Percentiles rank a stretch among this genome's conserved stretches.
Conservation (phyloP, 164 flowering plant species). For the Echeveria elegans region DNA sequence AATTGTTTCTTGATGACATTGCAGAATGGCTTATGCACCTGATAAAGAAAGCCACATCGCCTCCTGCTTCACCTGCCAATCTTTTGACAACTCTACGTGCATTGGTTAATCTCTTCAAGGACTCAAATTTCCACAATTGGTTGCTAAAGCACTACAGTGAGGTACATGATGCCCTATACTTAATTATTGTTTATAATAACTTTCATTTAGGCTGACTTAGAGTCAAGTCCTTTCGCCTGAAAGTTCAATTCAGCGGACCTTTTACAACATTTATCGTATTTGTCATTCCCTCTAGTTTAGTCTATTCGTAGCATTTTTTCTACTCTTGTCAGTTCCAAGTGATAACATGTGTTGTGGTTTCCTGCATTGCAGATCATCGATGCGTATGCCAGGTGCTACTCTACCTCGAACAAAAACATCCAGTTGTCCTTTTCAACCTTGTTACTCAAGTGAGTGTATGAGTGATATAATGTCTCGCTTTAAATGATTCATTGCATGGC, state of each 20-base stretch:
- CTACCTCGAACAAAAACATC: slow-evolving; percentile 71
- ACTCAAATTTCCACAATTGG: slow-evolving; percentile 54
- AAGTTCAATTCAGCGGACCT: too few relatives aligned
- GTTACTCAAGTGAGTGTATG: slow-evolving; percentile 70
- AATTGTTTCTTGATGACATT: slow-evolving; percentile 6
- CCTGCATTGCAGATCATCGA: slow-evolving; percentile 65
- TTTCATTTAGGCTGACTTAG: too few relatives aligned
- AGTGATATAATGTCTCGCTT: background rate
- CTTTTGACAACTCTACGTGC: slow-evolving; percentile 65
- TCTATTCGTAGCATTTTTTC: too few relatives aligned
- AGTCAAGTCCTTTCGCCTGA: too few relatives aligned
- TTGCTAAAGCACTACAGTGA: slow-evolving; percentile 57
- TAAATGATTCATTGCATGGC: background rate
- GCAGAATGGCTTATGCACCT: slow-evolving; percentile 63
- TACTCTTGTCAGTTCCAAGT: too few relatives aligned
- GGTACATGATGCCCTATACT: too few relatives aligned
- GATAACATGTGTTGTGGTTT: background rate
- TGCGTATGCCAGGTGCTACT: slow-evolving; percentile 52
- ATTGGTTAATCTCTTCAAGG: slow-evolving; percentile 72
- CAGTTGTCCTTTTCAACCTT: slow-evolving; percentile 72
- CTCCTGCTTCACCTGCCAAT: slow-evolving; percentile 59
- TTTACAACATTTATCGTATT: too few relatives aligned
- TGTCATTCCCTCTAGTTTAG: too few relatives aligned
- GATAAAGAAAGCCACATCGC: slow-evolving; percentile 48
- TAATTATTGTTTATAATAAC: too few relatives aligned